Base-by-base conservation (phyloP, 2,329 filamentous ascomycete genomes). In the Stemphylium lycopersici region DNA sequence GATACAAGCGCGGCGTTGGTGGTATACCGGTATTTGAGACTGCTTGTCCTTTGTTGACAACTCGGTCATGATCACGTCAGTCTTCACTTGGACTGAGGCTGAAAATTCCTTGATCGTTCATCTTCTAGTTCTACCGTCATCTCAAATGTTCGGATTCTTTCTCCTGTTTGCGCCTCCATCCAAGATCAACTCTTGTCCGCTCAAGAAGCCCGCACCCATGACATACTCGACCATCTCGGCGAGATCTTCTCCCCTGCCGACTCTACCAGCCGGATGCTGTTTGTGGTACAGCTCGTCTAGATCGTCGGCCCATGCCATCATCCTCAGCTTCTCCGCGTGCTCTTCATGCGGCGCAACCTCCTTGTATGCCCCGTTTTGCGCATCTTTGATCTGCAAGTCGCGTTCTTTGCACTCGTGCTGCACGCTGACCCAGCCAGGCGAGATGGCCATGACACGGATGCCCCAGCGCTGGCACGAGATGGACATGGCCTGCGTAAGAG, bases 381-480 rank as follows among this genome's bases (percentile, higher is more conserved):
- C 51, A 36, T 55, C 59, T 52, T 52, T 56, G 0, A 74, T 75
- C 37, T 73, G 66, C 63, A 77, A 72, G 61, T 82, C 77, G 3
- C 71, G 74, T 4, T 68, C 65, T 55, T 68, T 68, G 37, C 72
- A 74, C 63, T 79, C 76, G 42, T 81, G 71, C 38, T 66, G 69
- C 12, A 82, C 80, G 57, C 80, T 73, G 40, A 83, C 79, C 81
- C 80, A 83, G 0, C 81, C 80, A 0, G 79, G 80, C 24, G 81
- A 63, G 16, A 83, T 77, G 0, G 78, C 74, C 55, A 80, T 81
- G 34, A 80, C 78, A 6, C 78, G 71, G 24, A 83, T 75, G 4
- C 76, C 72, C 45, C 75, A 75, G 5, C 68, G 64, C 40, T 75
- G 71, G 32, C 81, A 70, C 26, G 76, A 78, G 13, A 80, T 75